Evolutionary conservation across 768 basidiomycete species (phyloP).

Genomic region (Grammothele lineata): DNA sequence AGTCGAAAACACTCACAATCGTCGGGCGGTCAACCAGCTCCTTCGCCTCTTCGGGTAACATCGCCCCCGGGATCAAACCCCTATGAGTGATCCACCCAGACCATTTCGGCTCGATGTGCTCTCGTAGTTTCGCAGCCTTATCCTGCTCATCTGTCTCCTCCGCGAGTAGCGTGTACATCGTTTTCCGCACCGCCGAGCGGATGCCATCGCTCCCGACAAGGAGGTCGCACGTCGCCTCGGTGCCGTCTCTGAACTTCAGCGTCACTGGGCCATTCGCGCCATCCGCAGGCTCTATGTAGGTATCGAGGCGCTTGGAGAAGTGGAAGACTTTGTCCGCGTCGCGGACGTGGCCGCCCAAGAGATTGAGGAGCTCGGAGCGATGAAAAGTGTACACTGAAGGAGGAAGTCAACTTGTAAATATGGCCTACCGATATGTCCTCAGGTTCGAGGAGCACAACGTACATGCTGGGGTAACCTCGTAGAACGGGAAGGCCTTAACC

Average conservation of each 20-base stretch:
- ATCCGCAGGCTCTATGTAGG: slow-evolving; percentile 1
- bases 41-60: slow-evolving; percentile 14
- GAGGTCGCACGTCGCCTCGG: slow-evolving; percentile 21
- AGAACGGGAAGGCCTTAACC: not conserved
- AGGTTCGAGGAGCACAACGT: not conserved
- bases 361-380: slow-evolving; percentile 16
- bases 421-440: not conserved
- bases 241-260: slow-evolving; percentile 22
- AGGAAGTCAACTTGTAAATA: not conserved
- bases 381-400: slow-evolving; percentile 9
- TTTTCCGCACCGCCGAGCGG: slow-evolving; percentile 11
- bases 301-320: slow-evolving; percentile 17
- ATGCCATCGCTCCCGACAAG: slow-evolving; percentile 26
- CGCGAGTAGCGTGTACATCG: slow-evolving; percentile 4
- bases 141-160: slow-evolving; percentile 1
- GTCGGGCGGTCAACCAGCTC: not conserved
- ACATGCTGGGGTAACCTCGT: not conserved
- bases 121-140: slow-evolving; percentile 3
- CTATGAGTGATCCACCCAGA: slow-evolving; percentile 40
- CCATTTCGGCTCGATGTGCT: slow-evolving; percentile 30
- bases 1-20: not conserved
- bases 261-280: slow-evolving; percentile 2
- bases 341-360: slow-evolving; percentile 13
- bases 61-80: slow-evolving; percentile 31
- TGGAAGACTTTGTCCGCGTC: slow-evolving; percentile 5